Evolutionary conservation across 352 stramenopile species (phyloP).

Genomic region (Nothophytophthora sp.): DNA sequence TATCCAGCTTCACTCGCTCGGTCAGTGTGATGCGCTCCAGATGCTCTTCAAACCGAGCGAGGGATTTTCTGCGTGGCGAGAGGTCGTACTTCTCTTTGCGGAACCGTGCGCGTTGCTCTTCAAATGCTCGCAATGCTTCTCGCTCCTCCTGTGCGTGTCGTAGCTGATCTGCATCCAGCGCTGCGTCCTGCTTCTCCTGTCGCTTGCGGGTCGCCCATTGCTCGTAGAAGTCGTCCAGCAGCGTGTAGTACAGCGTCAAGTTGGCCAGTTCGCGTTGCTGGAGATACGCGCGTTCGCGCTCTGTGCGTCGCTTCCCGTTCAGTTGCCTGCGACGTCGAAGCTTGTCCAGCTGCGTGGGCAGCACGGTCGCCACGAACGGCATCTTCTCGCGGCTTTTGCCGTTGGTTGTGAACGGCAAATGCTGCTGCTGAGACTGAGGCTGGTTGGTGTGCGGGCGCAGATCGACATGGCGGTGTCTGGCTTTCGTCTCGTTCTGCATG

Average conservation of each 20-base stretch:
- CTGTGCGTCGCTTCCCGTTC: constrained; percentile 37
- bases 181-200: constrained; percentile 30
- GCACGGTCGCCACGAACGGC: constrained; percentile 43
- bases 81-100: constrained; percentile 65
- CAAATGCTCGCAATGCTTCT: constrained; percentile 32
- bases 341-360: constrained; percentile 44
- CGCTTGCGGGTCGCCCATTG: constrained; percentile 49
- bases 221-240: constrained; percentile 72
- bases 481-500: constrained; percentile 53
- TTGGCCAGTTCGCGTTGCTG: constrained; percentile 47
- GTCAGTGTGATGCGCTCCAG: constrained; percentile 58
- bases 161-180: constrained; percentile 28
- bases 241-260: constrained; percentile 52
- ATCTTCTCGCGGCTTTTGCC: constrained; percentile 65
- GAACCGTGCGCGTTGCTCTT: constrained; percentile 40
- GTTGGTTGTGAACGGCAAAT: constrained; percentile 66
- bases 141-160: constrained; percentile 37
- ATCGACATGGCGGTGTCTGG: constrained; percentile 56
- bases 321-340: constrained; percentile 29
- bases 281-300: constrained; percentile 46
- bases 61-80: constrained; percentile 38
- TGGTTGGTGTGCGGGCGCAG: constrained; percentile 25
- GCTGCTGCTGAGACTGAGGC: constrained; percentile 1
- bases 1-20: constrained; percentile 44
- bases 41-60: constrained; percentile 46